Evolutionary conservation across 768 basidiomycete genomes (phyloP), one percentile per base, ranked within the genome.

Genomic region (Omphalotus guepiniiformis): DNA sequence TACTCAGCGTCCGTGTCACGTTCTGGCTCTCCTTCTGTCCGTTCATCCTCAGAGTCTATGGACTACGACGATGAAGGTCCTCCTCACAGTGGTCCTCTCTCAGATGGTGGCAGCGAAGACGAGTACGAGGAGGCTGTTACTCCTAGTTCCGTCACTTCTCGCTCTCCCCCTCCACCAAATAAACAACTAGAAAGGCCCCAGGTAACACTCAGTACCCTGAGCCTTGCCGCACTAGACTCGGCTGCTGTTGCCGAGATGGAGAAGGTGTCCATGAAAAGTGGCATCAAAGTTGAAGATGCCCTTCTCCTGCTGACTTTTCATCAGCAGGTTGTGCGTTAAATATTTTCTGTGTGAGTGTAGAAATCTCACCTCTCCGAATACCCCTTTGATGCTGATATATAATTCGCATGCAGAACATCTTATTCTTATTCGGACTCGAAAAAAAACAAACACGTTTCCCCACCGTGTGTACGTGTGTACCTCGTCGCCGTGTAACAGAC

Each of bases 51-150:
- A 25, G 68, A 76, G 15, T 63, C 68, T 30, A 79, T 80, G 72
- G 78, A 78, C 39, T 75, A 77, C 50, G 66, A 67, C 16, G 62
- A 69, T 43, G 68, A 76, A 52, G 72, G 70, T 39, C 72, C 75
- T 41, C 63, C 69, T 53, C 65, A 65, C 26, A 67, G 61, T 51
- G 57, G 53, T 26, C 21, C 27, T 28, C 22, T 47, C 12, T 39
- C 46, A 6, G 82, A 83, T 54, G 71, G 76, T 59, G 72, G 69
- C 39, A 86, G 83, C 58, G 82, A 85, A 41, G 86, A 88, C 42
- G 84, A 88, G 45, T 79, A 74, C 53, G 80, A 83, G 49, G 85
- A 88, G 58, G 83, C 82, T 9, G 80, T 88, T 21, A 88, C 85
- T 0, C 86, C 86, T 12, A 79, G 80, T 3, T 81, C 84, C 15